phyloP scores from a whole-genome alignment of 257 asterid genomes.

The Nyctanthes arbortristis region DNA sequence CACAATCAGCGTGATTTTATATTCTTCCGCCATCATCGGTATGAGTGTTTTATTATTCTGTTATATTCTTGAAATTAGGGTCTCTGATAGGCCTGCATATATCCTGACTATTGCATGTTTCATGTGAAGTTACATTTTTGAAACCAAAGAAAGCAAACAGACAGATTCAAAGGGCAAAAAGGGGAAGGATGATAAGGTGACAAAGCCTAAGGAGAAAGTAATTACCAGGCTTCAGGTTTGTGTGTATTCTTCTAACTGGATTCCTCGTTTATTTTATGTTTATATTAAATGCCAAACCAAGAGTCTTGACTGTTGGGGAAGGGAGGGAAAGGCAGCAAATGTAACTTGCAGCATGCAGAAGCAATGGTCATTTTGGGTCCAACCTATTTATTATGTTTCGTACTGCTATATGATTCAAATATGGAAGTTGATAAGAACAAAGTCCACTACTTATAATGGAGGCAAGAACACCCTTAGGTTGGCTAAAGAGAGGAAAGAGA shows the following conservation, averaged over 20 bases:
- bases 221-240: slow-evolving; percentile 91
- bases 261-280: background rate
- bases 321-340: background rate
- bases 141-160: slow-evolving; percentile 64
- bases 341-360: too few species aligned
- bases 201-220: slow-evolving; percentile 47
- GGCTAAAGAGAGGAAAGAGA: too few species aligned
- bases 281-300: background rate
- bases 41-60: slow-evolving; percentile 12
- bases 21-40: slow-evolving; percentile 97
- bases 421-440: too few species aligned
- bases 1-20: slow-evolving; percentile 96
- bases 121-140: slow-evolving; percentile 69
- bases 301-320: background rate
- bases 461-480: too few species aligned
- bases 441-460: too few species aligned
- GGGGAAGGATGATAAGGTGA: slow-evolving; percentile 30
- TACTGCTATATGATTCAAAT: too few species aligned
- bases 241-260: slow-evolving; percentile 20
- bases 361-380: too few species aligned
- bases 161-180: slow-evolving; percentile 50
- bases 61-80: background rate
- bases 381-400: too few species aligned
- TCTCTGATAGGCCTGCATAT: slow-evolving; percentile 14
- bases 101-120: slow-evolving; percentile 10